These are phyloP conservation scores for Agaricus bisporus DNA, from an alignment of 768 basidiomycete genomes.

Conservation along the genomic window DNA sequence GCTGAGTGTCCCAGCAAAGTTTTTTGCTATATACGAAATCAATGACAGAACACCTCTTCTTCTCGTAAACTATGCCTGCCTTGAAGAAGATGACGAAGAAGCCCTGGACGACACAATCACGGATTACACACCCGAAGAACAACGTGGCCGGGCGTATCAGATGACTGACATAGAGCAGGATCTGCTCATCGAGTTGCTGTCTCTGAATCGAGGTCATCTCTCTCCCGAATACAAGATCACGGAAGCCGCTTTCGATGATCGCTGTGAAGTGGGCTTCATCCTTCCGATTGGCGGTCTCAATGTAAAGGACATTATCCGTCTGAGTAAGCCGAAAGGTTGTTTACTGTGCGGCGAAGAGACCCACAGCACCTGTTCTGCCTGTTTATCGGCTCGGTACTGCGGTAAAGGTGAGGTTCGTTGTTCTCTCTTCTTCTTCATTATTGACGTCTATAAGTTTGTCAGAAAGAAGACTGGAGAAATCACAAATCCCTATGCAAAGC, in stretches of 20 bases:
- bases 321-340: conserved; percentile 29
- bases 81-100: conserved; percentile 14
- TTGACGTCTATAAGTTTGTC: conserved; percentile 27
- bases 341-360: conserved; percentile 31
- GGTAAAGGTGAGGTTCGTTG: conserved; percentile 21
- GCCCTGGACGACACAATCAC: conserved; percentile 14
- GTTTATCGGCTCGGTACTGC: conserved; percentile 33
- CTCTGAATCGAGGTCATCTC: conserved; percentile 25
- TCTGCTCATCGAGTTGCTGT: conserved; percentile 27
- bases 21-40: conserved; percentile 19
- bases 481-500: conserved; percentile 33
- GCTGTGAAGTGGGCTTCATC: conserved; percentile 25
- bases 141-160: conserved; percentile 10
- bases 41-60: conserved; percentile 21
- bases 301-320: conserved; percentile 29
- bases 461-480: conserved; percentile 33
- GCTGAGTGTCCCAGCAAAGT: conserved; percentile 12
- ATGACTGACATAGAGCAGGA: conserved; percentile 27
- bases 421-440: neutral
- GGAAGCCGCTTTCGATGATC: conserved; percentile 15
- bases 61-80: conserved; percentile 21
- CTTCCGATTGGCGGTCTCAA: conserved; percentile 32
- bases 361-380: conserved; percentile 28
- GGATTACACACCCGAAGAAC: conserved; percentile 10
- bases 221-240: conserved; percentile 20